Conservation (phyloP, 2,329 filamentous ascomycete genomes). For the Zymoseptoria brevis region DNA sequence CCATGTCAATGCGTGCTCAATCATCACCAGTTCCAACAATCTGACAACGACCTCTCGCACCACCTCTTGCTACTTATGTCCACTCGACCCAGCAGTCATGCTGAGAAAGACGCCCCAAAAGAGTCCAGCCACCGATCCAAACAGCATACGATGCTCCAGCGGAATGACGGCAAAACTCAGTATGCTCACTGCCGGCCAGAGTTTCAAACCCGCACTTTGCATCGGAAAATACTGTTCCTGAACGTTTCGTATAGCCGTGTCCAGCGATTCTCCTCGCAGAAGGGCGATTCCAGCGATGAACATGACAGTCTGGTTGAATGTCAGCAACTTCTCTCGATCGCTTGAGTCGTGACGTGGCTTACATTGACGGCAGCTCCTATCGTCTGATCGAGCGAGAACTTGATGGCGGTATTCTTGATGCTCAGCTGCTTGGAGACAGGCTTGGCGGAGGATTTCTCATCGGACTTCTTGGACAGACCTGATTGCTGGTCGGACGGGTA, state of each 20-base stretch:
- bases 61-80: neutral
- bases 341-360: neutral
- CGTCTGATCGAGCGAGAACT: slow-evolving; percentile 62
- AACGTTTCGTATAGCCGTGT: slow-evolving; percentile 14
- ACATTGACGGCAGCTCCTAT: slow-evolving; percentile 55
- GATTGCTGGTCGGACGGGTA: slow-evolving; percentile 36
- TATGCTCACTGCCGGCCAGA: slow-evolving; percentile 64
- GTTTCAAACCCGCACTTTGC: slow-evolving; percentile 59
- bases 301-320: slow-evolving; percentile 42
- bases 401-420: slow-evolving; percentile 56
- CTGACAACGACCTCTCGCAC: neutral
- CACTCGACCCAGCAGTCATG: slow-evolving; percentile 39
- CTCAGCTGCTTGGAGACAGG: slow-evolving; percentile 32
- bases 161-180: slow-evolving; percentile 65
- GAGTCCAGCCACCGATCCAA: slow-evolving; percentile 64
- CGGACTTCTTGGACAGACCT: slow-evolving; percentile 19
- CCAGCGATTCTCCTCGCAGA: slow-evolving; percentile 34
- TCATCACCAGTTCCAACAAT: neutral
- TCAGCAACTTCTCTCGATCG: neutral
- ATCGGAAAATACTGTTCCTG: slow-evolving; percentile 39
- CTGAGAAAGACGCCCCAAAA: slow-evolving; percentile 71
- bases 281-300: slow-evolving; percentile 55
- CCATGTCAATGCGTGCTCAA: neutral
- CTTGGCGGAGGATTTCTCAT: slow-evolving; percentile 8
- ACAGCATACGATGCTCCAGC: slow-evolving; percentile 61